These are phyloP conservation scores for Salvia hispanica DNA, from an alignment of 257 asterid species.

Conservation along the genomic window DNA sequence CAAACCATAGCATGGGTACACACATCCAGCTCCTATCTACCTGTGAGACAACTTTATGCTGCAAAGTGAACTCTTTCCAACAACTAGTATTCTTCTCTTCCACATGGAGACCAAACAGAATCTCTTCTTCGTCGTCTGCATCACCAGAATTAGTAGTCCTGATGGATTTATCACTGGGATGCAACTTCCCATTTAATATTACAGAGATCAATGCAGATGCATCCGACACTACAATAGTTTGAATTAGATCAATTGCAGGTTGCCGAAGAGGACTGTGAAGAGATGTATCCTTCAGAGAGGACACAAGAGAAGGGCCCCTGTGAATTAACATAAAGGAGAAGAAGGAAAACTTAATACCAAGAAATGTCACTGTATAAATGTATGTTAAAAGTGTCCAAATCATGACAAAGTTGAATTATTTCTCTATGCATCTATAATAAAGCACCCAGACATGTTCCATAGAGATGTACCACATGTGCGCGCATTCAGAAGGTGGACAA, in stretches of 20 bases:
- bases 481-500: constrained; percentile 94
- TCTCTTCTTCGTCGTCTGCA: constrained; percentile 64
- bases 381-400: constrained; percentile 3
- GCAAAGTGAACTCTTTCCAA: constrained; percentile 78
- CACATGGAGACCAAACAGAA: constrained; percentile 43
- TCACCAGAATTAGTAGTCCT: constrained; percentile 38
- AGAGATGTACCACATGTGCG: constrained; percentile 85
- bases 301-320: constrained; percentile 95
- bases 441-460: constrained; percentile 30
- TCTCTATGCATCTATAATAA: constrained; percentile 25
- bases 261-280: constrained; percentile 88
- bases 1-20: constrained; percentile 96
- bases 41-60: constrained; percentile 63
- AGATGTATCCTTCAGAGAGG: constrained; percentile 73
- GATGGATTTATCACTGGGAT: constrained; percentile 52
- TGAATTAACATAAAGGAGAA: constrained; percentile 28
- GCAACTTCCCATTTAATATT: constrained; percentile 57
- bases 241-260: constrained; percentile 91
- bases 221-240: constrained; percentile 80
- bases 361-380: constrained; percentile 29
- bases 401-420: constrained; percentile 26
- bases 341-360: constrained; percentile 17
- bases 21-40: constrained; percentile 89
- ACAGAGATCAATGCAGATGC: constrained; percentile 79
- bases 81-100: constrained; percentile 63